Conservation (phyloP, 179 eudicot species). For the Silene noctiflora region DNA sequence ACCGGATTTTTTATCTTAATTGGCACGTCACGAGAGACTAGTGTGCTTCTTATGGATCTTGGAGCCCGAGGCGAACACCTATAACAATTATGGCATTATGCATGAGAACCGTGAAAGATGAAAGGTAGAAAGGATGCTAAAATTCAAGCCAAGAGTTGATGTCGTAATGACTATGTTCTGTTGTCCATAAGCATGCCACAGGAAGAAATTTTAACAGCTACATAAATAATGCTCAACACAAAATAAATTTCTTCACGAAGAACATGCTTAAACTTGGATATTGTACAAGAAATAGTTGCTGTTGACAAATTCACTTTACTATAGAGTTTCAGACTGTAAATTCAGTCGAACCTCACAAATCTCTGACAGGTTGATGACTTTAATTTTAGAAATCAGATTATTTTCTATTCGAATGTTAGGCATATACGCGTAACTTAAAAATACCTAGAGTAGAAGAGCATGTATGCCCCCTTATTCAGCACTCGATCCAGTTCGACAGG, state of each 20-base stretch:
- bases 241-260: not conserved
- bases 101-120: conserved; percentile 4
- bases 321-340: not conserved
- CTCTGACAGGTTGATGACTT: not conserved
- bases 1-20: conserved; percentile 31
- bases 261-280: not conserved
- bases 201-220: not conserved
- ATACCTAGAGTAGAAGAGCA: conserved; percentile 92
- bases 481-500: conserved; percentile 62
- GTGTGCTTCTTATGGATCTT: conserved; percentile 51
- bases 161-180: not conserved
- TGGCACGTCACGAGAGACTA: conserved; percentile 36
- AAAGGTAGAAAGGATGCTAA: not conserved
- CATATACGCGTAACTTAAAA: not conserved
- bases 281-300: not conserved
- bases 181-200: not conserved
- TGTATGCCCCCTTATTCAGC: conserved; percentile 73
- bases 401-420: not conserved
- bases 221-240: not conserved
- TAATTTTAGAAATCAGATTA: not conserved
- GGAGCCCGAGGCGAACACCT: conserved; percentile 97
- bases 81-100: conserved; percentile 9
- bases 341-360: not conserved
- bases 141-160: not conserved
- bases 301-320: not conserved